Percentiles rank a stretch among this genome's conserved stretches.
phyloP scores from a whole-genome alignment of 2,329 filamentous ascomycete species.

The Colletotrichum lentis region DNA sequence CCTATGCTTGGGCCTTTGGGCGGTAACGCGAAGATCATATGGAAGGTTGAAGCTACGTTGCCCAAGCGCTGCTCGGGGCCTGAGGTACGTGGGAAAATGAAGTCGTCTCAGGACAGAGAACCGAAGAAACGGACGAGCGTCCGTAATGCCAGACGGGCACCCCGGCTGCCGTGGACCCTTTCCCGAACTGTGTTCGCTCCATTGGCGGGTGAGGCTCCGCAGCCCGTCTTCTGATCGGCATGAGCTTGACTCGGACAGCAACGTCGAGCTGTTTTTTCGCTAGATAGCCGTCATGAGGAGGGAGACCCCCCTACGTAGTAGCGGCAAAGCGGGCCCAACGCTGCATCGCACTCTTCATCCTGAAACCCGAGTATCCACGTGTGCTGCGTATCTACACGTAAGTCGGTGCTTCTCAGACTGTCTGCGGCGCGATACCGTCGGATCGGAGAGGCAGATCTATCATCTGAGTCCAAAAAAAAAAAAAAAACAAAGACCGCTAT shows the following conservation, averaged over 20 bases:
- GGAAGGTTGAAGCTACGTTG: conserved; percentile 16
- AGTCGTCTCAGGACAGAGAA: conserved; percentile 18
- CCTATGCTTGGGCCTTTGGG: conserved; percentile 22
- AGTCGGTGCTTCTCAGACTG: background rate
- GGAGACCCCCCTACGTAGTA: conserved; percentile 10
- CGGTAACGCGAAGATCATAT: conserved; percentile 14
- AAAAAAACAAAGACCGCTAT: too few relatives aligned
- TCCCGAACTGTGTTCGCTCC: background rate
- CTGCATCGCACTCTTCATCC: conserved; percentile 20
- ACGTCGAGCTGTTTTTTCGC: conserved; percentile 7
- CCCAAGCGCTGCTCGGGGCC: conserved; percentile 19
- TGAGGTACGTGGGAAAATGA: conserved; percentile 24
- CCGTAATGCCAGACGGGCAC: conserved; percentile 27
- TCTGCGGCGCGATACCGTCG: background rate
- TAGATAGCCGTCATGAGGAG: conserved; percentile 9
- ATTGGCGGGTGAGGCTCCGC: conserved; percentile 19
- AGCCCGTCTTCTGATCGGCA: conserved; percentile 15
- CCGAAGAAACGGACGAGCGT: conserved; percentile 27
- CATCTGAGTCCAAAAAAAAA: too few relatives aligned
- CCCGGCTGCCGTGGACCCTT: conserved; percentile 21
- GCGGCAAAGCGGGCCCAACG: conserved; percentile 18
- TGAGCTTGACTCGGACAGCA: conserved; percentile 32
- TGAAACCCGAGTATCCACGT: conserved; percentile 27
- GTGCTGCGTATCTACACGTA: background rate
- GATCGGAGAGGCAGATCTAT: background rate